Conservation (phyloP, 176 grass and related monocot species). For the Ensete glaucum region DNA sequence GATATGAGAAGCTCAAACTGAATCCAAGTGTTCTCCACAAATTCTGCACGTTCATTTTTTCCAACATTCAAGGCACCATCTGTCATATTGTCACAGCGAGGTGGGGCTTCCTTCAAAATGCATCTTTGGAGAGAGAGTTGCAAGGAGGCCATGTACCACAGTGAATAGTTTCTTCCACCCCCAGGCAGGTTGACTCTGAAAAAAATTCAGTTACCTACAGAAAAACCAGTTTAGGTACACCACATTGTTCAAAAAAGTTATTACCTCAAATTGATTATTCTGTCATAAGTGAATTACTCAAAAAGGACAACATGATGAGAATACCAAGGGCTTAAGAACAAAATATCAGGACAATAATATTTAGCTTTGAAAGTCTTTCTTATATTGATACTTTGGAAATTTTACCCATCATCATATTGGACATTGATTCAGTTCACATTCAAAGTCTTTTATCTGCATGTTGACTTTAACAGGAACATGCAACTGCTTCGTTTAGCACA, state of each 20-base stretch:
- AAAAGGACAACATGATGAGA: neutral
- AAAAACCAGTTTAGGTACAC: slow-evolving; percentile 17
- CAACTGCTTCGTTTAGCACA: no score
- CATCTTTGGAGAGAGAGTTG: slow-evolving; percentile 85
- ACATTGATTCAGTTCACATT: no score
- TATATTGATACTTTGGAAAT: no score
- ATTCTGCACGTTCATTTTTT: slow-evolving; percentile 51
- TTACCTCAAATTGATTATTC: neutral
- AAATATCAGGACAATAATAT: no score
- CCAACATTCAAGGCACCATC: slow-evolving; percentile 38
- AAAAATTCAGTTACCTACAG: slow-evolving; percentile 85
- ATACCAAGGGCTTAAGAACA: no score
- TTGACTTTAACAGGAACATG: no score
- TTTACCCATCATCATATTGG: no score
- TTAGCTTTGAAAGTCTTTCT: no score
- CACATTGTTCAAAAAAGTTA: slow-evolving; percentile 3
- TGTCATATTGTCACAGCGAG: slow-evolving; percentile 30
- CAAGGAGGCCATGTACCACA: slow-evolving; percentile 90
- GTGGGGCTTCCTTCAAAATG: slow-evolving; percentile 39
- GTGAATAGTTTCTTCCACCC: slow-evolving; percentile 68
- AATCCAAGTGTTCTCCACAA: slow-evolving; percentile 64
- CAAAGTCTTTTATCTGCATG: no score
- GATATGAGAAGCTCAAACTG: slow-evolving; percentile 75
- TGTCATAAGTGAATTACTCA: neutral
- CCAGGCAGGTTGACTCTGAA: slow-evolving; percentile 68